These are phyloP conservation scores for Phytophthora rubi DNA, from an alignment of 352 stramenopile genomes.

Conservation along the genomic window DNA sequence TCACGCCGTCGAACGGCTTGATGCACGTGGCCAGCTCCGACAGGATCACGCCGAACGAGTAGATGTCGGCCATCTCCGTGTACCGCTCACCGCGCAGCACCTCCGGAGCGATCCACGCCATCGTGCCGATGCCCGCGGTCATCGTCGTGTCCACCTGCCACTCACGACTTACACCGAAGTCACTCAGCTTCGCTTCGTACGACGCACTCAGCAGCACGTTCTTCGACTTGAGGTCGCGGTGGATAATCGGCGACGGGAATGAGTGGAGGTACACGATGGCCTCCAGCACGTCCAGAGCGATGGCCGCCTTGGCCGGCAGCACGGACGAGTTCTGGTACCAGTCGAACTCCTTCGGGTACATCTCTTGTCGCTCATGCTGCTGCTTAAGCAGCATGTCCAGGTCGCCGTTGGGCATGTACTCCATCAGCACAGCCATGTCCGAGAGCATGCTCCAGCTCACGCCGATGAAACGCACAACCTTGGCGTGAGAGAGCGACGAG, in stretches of 20 bases:
- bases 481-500: slow-evolving; percentile 77
- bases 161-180: slow-evolving; percentile 86
- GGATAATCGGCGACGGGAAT: slow-evolving; percentile 71
- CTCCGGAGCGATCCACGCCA: slow-evolving; percentile 87
- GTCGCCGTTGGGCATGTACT: slow-evolving; percentile 83
- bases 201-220: slow-evolving; percentile 59
- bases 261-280: slow-evolving; percentile 86
- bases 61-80: slow-evolving; percentile 88
- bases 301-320: slow-evolving; percentile 54
- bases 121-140: slow-evolving; percentile 84
- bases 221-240: slow-evolving; percentile 62
- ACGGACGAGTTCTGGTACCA: slow-evolving; percentile 68
- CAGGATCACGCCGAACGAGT: slow-evolving; percentile 86
- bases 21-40: slow-evolving; percentile 73
- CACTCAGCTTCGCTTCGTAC: slow-evolving; percentile 80
- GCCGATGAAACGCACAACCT: slow-evolving; percentile 83
- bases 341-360: slow-evolving; percentile 61
- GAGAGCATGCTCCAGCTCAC: slow-evolving; percentile 89
- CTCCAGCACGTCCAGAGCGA: slow-evolving; percentile 80
- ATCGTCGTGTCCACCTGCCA: slow-evolving; percentile 81
- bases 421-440: slow-evolving; percentile 82
- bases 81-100: slow-evolving; percentile 83
- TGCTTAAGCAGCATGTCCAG: slow-evolving; percentile 75
- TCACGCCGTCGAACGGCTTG: slow-evolving; percentile 73
- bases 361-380: slow-evolving; percentile 46